Base-by-base conservation (phyloP, 2,329 filamentous ascomycete genomes). In the Diplodia intermedia region DNA sequence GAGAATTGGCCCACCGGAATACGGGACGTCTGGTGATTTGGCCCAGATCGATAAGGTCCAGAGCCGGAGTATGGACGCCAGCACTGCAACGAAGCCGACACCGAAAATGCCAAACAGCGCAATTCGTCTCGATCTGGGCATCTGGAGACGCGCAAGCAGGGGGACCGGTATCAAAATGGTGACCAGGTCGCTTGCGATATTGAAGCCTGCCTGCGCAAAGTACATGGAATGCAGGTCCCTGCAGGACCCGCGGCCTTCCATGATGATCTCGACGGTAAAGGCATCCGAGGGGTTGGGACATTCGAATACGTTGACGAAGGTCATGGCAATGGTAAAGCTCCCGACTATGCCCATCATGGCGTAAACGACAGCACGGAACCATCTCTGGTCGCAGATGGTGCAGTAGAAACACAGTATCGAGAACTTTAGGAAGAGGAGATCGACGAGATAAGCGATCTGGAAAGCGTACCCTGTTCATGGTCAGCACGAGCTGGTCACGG, bases 121-220 rank as follows among this genome's bases (percentile, higher is more conserved):
- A 15, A 85, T 73, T 66, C 86, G 86, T 67, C 86, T 84, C 3
- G 78, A 78, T 4, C 73, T 74, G 0, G 84, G 82, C 7, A 86
- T 84, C 67, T 84, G 78, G 3, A 86, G 78, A 2, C 77, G 77
- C 0, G 80, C 74, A 33, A 84, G 77, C 55, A 83, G 78, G 0
- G 82, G 82, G 18, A 85, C 79, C 0, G 83, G 82, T 2, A 84
- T 72, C 6, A 81, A 68, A 6, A 83, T 77, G 66, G 84, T 81
- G 20, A 82, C 69, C 11, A 82, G 73, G 67, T 83, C 81, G 66
- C 77, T 82, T 57, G 77, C 71, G 62, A 82, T 77, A 54, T 81
- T 82, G 67, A 81, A 72, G 7, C 76, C 76, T 1, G 73, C 81
- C 0, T 81, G 82, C 57, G 75, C 72, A 2, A 77, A 70, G 69